Evolutionary conservation across 2,329 filamentous ascomycete genomes (phyloP).

Genomic region (Colletotrichum sansevieriae): DNA sequence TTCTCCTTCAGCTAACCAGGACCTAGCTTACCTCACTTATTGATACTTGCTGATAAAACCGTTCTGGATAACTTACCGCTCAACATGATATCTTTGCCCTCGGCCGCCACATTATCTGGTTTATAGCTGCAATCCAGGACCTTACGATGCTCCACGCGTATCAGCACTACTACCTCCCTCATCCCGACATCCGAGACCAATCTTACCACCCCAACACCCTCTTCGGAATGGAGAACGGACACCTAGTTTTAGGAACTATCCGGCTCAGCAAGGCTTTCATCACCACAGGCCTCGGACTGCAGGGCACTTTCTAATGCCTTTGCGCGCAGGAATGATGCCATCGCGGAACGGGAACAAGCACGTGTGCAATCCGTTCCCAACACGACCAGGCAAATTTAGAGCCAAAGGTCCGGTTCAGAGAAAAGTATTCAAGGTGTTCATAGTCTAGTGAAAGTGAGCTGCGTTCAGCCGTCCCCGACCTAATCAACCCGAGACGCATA

Average conservation of each 20-base stretch:
- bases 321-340: not conserved
- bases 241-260: not conserved
- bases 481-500: not conserved
- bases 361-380: not conserved
- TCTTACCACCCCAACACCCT: not conserved
- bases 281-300: not conserved
- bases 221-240: not conserved
- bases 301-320: slow-evolving; percentile 2
- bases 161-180: not conserved
- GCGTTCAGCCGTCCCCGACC: not conserved
- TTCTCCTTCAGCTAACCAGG: not conserved
- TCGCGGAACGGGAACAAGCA: not conserved
- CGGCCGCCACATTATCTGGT: not conserved
- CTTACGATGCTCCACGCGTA: too few relatives aligned
- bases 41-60: not conserved
- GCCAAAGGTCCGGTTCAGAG: not conserved
- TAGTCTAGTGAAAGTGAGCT: not conserved
- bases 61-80: not conserved
- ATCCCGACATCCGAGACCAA: not conserved
- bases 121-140: not conserved
- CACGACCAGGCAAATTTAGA: not conserved
- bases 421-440: not conserved
- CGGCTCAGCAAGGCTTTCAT: not conserved
- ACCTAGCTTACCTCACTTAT: not conserved
- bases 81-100: not conserved